Conservation (phyloP, 257 asterid species). For the Nicotiana tabacum region DNA sequence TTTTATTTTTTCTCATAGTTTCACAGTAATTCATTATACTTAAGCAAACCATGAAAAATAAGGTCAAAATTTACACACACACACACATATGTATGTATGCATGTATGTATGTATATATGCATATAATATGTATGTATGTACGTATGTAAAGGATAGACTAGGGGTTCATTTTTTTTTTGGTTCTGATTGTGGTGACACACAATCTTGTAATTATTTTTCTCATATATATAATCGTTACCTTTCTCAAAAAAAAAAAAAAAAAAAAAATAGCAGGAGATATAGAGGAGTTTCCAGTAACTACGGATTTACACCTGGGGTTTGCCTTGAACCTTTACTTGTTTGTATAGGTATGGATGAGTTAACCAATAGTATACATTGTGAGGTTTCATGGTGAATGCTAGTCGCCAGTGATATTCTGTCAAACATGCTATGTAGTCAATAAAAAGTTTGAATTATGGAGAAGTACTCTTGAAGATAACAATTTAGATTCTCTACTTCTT, state of each 20-base stretch:
- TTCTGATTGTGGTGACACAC: no score
- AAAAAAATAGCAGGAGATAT: background rate
- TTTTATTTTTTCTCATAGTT: background rate
- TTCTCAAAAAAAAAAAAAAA: no score
- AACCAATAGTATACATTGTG: background rate
- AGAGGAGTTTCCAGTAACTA: background rate
- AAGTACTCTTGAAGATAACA: background rate
- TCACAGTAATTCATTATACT: background rate
- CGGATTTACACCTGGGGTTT: background rate
- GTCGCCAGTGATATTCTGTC: no score
- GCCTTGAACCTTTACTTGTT: background rate
- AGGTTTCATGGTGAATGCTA: background rate
- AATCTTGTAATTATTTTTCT: no score
- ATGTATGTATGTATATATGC: no score
- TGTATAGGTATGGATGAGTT: background rate
- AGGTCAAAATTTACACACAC: background rate
- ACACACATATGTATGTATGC: no score
- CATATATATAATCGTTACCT: no score
- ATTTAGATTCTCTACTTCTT: background rate
- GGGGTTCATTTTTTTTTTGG: no score
- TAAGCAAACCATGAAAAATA: background rate
- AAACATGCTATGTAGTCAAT: background rate
- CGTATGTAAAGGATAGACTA: no score
- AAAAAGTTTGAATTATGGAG: background rate
- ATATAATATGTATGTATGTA: no score